A percentile compares a stretch with the other conserved stretches of the same genome.
Conservation (phyloP, 805 yeast genomes). For the Myxozyma vanderwaltii region DNA sequence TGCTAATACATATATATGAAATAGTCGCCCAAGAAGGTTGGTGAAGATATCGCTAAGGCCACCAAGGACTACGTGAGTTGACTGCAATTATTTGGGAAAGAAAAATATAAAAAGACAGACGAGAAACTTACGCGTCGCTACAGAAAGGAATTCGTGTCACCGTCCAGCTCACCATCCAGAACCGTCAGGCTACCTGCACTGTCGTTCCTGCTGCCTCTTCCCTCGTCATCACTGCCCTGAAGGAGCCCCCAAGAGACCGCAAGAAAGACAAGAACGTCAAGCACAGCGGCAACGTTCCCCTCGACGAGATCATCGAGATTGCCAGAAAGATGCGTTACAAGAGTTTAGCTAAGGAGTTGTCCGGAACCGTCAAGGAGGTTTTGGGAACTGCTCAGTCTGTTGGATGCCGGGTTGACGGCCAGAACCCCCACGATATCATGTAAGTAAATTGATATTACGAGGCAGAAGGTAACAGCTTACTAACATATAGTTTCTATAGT, state of each 20-base stretch:
- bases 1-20: not conserved
- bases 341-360: constrained; percentile 96
- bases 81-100: not conserved
- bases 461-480: not conserved
- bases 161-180: constrained; percentile 97
- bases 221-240: constrained; percentile 96
- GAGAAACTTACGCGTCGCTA: not conserved
- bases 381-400: constrained; percentile 99
- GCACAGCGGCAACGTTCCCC: constrained; percentile 98
- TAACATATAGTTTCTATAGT: constrained; percentile 22
- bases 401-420: constrained; percentile 99
- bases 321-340: constrained; percentile 97
- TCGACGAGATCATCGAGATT: constrained; percentile 93
- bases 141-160: constrained; percentile 97
- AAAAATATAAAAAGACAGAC: not conserved
- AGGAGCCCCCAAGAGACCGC: constrained; percentile 99
- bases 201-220: constrained; percentile 99
- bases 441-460: not conserved
- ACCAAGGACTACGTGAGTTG: constrained; percentile 76
- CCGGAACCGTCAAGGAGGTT: constrained; percentile 97
- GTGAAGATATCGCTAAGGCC: constrained; percentile 99
- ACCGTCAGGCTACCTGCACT: constrained; percentile 99
- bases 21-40: constrained; percentile 85
- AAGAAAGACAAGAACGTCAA: constrained; percentile 99
- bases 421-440: constrained; percentile 98